Evolutionary conservation across 306 rosid genomes (phyloP).

Genomic region (Adenanthera pavonina): DNA sequence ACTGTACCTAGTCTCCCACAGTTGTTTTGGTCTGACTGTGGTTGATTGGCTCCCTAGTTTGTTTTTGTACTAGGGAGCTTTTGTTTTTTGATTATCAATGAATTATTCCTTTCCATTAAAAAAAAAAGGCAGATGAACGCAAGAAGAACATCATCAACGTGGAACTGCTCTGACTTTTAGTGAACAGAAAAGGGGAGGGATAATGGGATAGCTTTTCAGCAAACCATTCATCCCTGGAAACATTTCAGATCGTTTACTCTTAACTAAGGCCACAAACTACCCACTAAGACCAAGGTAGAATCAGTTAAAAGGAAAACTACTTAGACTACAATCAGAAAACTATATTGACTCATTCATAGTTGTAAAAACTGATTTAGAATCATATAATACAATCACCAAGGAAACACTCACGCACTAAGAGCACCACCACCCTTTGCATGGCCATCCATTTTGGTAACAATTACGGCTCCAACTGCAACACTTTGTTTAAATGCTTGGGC

Average conservation of each 20-base stretch:
- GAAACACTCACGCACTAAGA: slow-evolving; percentile 77
- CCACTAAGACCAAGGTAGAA: background rate
- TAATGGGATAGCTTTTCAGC: background rate
- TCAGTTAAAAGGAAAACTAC: background rate
- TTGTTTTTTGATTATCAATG: no score
- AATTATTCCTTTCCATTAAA: background rate
- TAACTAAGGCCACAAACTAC: background rate
- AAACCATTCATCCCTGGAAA: background rate
- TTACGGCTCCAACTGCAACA: slow-evolving; percentile 88
- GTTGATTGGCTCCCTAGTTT: no score
- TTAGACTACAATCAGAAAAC: background rate
- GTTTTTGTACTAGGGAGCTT: no score
- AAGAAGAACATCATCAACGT: background rate
- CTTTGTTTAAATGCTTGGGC: slow-evolving; percentile 86
- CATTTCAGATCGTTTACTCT: slow-evolving; percentile 1
- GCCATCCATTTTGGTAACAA: slow-evolving; percentile 86
- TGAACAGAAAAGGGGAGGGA: background rate
- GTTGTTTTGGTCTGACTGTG: no score
- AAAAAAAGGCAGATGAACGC: background rate
- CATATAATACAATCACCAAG: slow-evolving; percentile 12
- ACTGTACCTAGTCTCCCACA: no score
- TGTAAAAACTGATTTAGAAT: slow-evolving; percentile 6
- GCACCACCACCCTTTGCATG: slow-evolving; percentile 93
- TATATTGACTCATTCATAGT: background rate
- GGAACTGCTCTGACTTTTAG: background rate